A percentile compares a stretch with the other conserved stretches of the same genome.
phyloP scores from a whole-genome alignment of 495 filamentous ascomycete genomes.

The Aspergillus asperescens region DNA sequence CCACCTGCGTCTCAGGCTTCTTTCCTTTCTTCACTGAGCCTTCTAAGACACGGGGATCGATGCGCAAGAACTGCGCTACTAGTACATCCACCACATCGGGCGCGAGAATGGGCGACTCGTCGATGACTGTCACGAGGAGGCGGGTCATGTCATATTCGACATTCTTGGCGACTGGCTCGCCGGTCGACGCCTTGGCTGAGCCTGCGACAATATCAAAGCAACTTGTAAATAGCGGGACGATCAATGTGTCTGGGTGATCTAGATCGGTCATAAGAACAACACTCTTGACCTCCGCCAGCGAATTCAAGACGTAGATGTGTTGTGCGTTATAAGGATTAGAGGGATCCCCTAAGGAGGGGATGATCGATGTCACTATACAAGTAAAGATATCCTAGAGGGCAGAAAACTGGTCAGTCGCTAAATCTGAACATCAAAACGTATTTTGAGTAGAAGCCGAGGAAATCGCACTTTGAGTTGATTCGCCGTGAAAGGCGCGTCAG shows the following conservation, averaged over 20 bases:
- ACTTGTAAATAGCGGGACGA: conserved; percentile 71
- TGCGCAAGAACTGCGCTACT: conserved; percentile 89
- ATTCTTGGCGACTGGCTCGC: conserved; percentile 79
- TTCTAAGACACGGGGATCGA: conserved; percentile 56
- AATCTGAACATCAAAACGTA: neutral
- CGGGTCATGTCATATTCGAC: conserved; percentile 89
- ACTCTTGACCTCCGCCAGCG: conserved; percentile 88
- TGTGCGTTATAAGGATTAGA: conserved; percentile 88
- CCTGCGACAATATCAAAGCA: conserved; percentile 93
- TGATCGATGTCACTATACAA: conserved; percentile 73
- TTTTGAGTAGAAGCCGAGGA: neutral
- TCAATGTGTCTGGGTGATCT: conserved; percentile 66
- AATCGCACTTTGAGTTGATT: conserved; percentile 78
- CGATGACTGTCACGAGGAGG: conserved; percentile 76
- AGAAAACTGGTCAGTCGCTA: neutral
- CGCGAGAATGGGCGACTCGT: conserved; percentile 77
- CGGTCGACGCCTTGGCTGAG: conserved; percentile 62
- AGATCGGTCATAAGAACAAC: conserved; percentile 91
- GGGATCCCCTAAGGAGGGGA: conserved; percentile 82
- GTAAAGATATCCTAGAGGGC: conserved; percentile 79
- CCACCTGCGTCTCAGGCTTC: conserved; percentile 53
- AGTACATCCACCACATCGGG: conserved; percentile 85
- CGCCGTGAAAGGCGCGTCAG: conserved; percentile 88
- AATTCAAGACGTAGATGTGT: conserved; percentile 83
- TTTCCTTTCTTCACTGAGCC: conserved; percentile 48